Base-by-base conservation (phyloP, 495 filamentous ascomycete genomes). In the Neurospora sp. region DNA sequence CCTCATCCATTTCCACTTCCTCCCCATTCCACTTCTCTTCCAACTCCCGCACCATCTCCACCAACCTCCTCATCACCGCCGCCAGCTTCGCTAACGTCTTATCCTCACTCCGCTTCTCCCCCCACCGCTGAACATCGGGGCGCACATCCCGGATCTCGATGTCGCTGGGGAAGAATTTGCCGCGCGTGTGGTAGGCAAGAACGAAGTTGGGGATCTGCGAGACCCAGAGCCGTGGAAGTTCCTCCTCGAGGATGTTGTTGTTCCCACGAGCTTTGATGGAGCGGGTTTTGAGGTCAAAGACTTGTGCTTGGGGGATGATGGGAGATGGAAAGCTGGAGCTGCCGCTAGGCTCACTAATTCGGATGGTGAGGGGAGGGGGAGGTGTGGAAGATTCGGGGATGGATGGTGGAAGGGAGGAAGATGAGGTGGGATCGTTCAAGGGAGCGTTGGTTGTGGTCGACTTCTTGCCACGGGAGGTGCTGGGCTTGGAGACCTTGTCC, bases 251-350 rank as follows among this genome's bases (percentile, higher is more conserved):
- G 31, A 79, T 76, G 35, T 79, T 73, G n/a, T 71, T 71, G 9
- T 68, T 61, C 41, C 9, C 12, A 27, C 69, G 75, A 31, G 75
- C 76, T 39, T 81, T 80, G 53, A 83, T 76, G 27, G 83, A 85
- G 9, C 89, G 85, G 1, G 91, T 93, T 74, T 92, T 92, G 69
- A 93, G 80, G 71, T 92, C 90, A 75, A 92, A 89, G n/a, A 91
- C 78, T 9, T 82, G 78, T 5, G 77, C 39, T 70, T 90, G 89
- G 9, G 83, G 81, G 7, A 86, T 70, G 27, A 72, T 39, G 8
- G 10, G 59, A 14, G 27, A 71, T 73, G 4, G 61, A 27, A 10
- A 39, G 39, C 39, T 39, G 39, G 39, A 39, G 39, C 39, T 4
- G 39, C 39, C 39, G 10, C 18, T 77, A 45, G 59, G n/a, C n/a